Evolutionary conservation across 2,329 filamentous ascomycete species (phyloP).

Genomic region (Venturia nashicola): DNA sequence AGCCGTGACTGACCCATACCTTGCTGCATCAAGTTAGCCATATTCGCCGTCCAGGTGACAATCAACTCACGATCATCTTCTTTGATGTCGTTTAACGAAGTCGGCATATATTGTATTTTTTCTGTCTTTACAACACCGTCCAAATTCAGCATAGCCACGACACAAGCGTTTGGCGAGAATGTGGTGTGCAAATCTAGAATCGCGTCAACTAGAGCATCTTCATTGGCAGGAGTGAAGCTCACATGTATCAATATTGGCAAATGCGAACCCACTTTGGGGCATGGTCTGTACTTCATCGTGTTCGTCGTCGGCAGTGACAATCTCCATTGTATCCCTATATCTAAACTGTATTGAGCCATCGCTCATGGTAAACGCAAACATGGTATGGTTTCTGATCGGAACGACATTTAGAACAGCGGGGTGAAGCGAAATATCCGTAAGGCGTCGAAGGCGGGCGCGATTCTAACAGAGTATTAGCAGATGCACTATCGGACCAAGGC

Average conservation of each 20-base stretch:
- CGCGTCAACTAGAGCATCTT: conserved; percentile 6
- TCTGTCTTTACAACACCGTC: conserved; percentile 31
- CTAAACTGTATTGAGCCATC: conserved; percentile 75
- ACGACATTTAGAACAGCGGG: conserved; percentile 61
- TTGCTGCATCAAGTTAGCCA: conserved; percentile 13
- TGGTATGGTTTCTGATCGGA: conserved; percentile 56
- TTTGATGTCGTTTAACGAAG: conserved; percentile 14
- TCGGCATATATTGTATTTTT: conserved; percentile 28
- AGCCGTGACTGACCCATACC: conserved; percentile 25
- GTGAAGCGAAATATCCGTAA: conserved; percentile 55
- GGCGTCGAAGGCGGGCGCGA: conserved; percentile 35
- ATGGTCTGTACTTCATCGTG: conserved; percentile 55
- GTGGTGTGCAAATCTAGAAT: conserved; percentile 26
- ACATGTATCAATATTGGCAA: conserved; percentile 48
- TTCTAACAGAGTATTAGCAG: conserved; percentile 15
- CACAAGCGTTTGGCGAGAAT: conserved; percentile 35
- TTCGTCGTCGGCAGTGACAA: conserved; percentile 53
- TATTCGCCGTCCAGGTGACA: not conserved
- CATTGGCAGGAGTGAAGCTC: conserved; percentile 9
- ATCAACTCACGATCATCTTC: conserved; percentile 12
- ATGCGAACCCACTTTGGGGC: conserved; percentile 67
- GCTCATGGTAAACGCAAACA: conserved; percentile 61
- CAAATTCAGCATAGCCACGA: conserved; percentile 30
- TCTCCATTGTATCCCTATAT: conserved; percentile 60
- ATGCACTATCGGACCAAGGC: not conserved